phyloP scores from a whole-genome alignment of 2,329 filamentous ascomycete genomes.

The Penicillium aurantiogriseum region DNA sequence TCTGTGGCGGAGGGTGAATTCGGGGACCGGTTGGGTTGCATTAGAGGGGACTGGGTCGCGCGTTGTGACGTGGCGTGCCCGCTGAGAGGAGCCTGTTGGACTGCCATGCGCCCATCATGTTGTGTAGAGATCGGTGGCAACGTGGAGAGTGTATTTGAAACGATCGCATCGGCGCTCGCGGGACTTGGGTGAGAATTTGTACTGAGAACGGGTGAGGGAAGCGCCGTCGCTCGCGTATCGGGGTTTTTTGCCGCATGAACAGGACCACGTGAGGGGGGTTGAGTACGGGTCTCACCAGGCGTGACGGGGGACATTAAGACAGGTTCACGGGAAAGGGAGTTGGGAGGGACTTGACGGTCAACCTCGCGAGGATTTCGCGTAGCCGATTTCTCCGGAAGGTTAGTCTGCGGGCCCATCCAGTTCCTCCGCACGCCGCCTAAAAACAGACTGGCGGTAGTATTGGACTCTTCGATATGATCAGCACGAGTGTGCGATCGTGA shows the following conservation, averaged over 20 bases:
- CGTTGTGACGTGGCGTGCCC: not conserved
- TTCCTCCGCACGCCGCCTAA: constrained; percentile 38
- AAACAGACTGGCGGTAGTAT: constrained; percentile 43
- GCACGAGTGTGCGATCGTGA: constrained; percentile 7
- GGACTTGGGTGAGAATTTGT: constrained; percentile 30
- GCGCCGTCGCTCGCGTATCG: constrained; percentile 14
- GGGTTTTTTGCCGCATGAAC: constrained; percentile 7
- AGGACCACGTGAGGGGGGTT: not conserved
- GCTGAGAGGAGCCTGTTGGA: not conserved
- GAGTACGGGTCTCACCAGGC: constrained; percentile 12
- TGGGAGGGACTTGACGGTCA: not conserved
- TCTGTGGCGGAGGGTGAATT: not conserved
- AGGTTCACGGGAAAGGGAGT: not conserved
- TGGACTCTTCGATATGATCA: constrained; percentile 31
- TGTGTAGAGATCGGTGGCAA: not conserved
- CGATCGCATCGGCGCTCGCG: constrained; percentile 11
- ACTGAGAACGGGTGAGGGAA: constrained; percentile 34
- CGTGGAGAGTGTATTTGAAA: not conserved
- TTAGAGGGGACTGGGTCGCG: not conserved
- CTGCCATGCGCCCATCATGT: constrained; percentile 1
- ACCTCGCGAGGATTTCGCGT: not conserved
- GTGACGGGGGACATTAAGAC: constrained; percentile 24
- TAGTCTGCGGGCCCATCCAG: constrained; percentile 36
- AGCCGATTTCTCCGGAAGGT: not conserved
- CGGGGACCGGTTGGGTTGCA: not conserved